Conservation (phyloP, 2,329 filamentous ascomycete species). For the Beauveria medogensis region DNA sequence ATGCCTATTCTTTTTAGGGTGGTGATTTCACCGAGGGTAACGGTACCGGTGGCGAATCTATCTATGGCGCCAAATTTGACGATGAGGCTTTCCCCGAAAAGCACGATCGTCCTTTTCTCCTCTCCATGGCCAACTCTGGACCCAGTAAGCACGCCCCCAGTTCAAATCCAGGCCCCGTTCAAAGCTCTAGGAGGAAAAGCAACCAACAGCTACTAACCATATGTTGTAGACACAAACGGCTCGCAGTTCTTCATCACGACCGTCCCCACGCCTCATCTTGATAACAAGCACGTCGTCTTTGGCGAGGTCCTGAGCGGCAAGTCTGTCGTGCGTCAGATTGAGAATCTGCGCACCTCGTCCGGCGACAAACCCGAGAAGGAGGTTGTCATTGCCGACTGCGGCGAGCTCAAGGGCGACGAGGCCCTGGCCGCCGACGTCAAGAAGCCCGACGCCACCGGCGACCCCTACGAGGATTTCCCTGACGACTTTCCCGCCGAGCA, state of each 20-base stretch:
- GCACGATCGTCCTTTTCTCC: slow-evolving; percentile 85
- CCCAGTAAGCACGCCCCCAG: slow-evolving; percentile 50
- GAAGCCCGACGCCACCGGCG: slow-evolving; percentile 70
- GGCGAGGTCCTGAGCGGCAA: slow-evolving; percentile 91
- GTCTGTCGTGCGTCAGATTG: slow-evolving; percentile 80
- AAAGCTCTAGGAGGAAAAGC: background rate
- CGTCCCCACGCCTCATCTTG: slow-evolving; percentile 86
- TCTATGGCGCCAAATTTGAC: slow-evolving; percentile 95
- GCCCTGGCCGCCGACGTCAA: slow-evolving; percentile 60
- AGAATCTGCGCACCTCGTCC: slow-evolving; percentile 67
- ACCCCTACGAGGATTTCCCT: slow-evolving; percentile 91
- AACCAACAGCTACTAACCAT: slow-evolving; percentile 6
- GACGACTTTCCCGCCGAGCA: slow-evolving; percentile 61
- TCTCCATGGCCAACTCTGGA: slow-evolving; percentile 97
- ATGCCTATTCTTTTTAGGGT: slow-evolving; percentile 48
- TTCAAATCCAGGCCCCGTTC: background rate
- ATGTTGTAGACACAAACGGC: slow-evolving; percentile 68
- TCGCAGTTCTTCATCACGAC: slow-evolving; percentile 98
- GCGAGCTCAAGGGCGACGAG: slow-evolving; percentile 68
- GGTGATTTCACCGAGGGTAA: slow-evolving; percentile 95
- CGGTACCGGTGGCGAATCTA: slow-evolving; percentile 91
- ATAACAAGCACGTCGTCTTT: slow-evolving; percentile 96
- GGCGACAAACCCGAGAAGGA: slow-evolving; percentile 73
- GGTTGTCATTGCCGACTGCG: slow-evolving; percentile 72
- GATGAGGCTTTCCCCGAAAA: slow-evolving; percentile 92